A percentile compares a stretch with the other conserved stretches of the same genome.
These are phyloP conservation scores for Monilinia laxa DNA, from an alignment of 2,329 filamentous ascomycete species.

Conservation along the genomic window DNA sequence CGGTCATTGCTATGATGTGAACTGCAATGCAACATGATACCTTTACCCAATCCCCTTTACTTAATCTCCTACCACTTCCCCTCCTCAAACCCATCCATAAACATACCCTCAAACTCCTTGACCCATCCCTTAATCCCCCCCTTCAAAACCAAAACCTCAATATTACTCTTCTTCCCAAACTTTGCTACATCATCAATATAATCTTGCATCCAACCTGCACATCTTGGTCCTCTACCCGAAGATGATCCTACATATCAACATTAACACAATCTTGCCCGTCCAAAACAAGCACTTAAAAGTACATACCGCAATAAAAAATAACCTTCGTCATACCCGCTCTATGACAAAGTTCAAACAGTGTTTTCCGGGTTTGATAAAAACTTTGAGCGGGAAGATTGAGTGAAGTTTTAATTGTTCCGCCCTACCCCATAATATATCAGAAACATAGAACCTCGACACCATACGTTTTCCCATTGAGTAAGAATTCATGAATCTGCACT, in stretches of 20 bases:
- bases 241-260: constrained; percentile 47
- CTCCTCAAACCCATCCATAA: constrained; percentile 54
- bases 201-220: constrained; percentile 57
- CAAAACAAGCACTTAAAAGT: background rate
- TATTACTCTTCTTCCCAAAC: constrained; percentile 42
- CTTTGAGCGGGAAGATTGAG: constrained; percentile 58
- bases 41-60: constrained; percentile 21
- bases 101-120: constrained; percentile 47
- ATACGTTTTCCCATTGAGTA: no score
- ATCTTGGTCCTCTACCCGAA: constrained; percentile 51
- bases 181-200: constrained; percentile 49
- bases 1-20: background rate
- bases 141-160: constrained; percentile 50
- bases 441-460: background rate
- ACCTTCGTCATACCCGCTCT: constrained; percentile 50
- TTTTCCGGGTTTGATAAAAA: constrained; percentile 51
- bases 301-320: constrained; percentile 57
- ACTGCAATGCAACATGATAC: background rate
- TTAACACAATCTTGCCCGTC: background rate
- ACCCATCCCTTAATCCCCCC: constrained; percentile 58
- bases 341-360: constrained; percentile 51
- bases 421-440: constrained; percentile 41
- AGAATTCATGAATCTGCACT: no score
- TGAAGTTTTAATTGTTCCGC: constrained; percentile 59
- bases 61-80: constrained; percentile 40